Conservation (phyloP, 2,329 filamentous ascomycete genomes). For the Pyrenochaeta sp. region DNA sequence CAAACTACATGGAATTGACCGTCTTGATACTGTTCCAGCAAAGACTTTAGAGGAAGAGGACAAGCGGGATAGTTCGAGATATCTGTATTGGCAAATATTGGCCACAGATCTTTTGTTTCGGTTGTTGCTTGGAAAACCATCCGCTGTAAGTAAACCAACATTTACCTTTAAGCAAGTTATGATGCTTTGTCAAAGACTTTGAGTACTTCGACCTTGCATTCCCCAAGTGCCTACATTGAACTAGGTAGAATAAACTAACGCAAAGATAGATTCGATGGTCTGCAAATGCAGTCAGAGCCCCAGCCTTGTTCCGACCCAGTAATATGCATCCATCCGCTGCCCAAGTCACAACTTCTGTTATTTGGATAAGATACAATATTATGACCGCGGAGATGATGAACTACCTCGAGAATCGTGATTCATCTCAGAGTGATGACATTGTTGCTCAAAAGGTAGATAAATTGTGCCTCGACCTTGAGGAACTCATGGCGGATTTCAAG, state of each 20-base stretch:
- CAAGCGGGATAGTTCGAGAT: slow-evolving; percentile 18
- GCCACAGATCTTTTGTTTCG: slow-evolving; percentile 36
- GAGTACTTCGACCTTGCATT: neutral
- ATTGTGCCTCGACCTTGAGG: slow-evolving; percentile 26
- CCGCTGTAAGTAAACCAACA: slow-evolving; percentile 17
- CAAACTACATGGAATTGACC: slow-evolving; percentile 26
- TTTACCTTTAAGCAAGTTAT: too few species aligned
- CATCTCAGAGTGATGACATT: slow-evolving; percentile 1
- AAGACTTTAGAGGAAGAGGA: slow-evolving; percentile 32
- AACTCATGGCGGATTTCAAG: slow-evolving; percentile 29
- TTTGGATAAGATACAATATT: slow-evolving; percentile 31
- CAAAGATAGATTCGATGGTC: slow-evolving; percentile 21
- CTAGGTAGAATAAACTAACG: neutral
- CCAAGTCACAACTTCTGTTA: slow-evolving; percentile 20
- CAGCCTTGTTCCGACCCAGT: slow-evolving; percentile 19
- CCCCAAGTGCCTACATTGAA: neutral
- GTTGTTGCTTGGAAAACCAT: slow-evolving; percentile 36
- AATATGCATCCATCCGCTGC: slow-evolving; percentile 27
- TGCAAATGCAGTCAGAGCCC: slow-evolving; percentile 26
- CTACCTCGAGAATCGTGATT: slow-evolving; percentile 19
- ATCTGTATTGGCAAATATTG: slow-evolving; percentile 33
- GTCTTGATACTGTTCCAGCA: slow-evolving; percentile 27
- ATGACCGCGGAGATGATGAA: slow-evolving; percentile 27
- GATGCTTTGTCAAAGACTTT: neutral
- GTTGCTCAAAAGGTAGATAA: slow-evolving; percentile 20